Conservation (phyloP, 2,329 filamentous ascomycete species). For the Fusarium chaquense region DNA sequence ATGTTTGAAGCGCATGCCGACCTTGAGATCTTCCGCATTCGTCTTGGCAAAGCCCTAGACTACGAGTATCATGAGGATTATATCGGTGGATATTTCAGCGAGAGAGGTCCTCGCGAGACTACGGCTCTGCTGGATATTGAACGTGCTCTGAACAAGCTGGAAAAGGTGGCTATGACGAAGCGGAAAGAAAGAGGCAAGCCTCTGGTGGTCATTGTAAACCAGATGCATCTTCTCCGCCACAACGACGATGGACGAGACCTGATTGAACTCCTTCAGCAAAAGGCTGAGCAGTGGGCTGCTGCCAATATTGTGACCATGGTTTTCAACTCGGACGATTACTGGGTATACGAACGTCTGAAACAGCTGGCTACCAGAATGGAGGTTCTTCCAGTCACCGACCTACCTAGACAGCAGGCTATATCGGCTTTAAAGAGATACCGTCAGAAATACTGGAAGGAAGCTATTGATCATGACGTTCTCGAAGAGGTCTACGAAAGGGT, state of each 20-base stretch:
- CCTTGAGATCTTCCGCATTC: constrained; percentile 92
- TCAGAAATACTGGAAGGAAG: constrained; percentile 78
- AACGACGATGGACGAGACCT: constrained; percentile 94
- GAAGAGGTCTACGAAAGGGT: constrained; percentile 87
- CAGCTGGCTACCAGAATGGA: constrained; percentile 95
- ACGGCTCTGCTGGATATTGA: constrained; percentile 96
- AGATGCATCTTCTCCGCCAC: constrained; percentile 89
- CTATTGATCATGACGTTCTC: constrained; percentile 65
- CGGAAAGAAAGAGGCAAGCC: constrained; percentile 73
- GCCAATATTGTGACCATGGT: constrained; percentile 90
- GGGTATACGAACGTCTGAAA: constrained; percentile 96
- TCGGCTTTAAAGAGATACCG: constrained; percentile 83
- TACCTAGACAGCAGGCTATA: constrained; percentile 83
- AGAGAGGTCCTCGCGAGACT: constrained; percentile 90
- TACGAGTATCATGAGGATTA: constrained; percentile 99
- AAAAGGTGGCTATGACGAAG: constrained; percentile 88
- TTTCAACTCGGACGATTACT: constrained; percentile 98
- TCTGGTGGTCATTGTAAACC: constrained; percentile 93
- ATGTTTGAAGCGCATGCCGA: constrained; percentile 98
- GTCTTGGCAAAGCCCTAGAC: constrained; percentile 92
- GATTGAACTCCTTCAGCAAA: constrained; percentile 93
- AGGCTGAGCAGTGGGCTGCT: constrained; percentile 96
- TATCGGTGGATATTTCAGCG: constrained; percentile 95
- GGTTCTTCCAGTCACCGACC: constrained; percentile 85
- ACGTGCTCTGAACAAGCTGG: constrained; percentile 95